These are phyloP conservation scores for Alternaria gansuensis DNA, from an alignment of 2,329 filamentous ascomycete genomes.

Conservation along the genomic window DNA sequence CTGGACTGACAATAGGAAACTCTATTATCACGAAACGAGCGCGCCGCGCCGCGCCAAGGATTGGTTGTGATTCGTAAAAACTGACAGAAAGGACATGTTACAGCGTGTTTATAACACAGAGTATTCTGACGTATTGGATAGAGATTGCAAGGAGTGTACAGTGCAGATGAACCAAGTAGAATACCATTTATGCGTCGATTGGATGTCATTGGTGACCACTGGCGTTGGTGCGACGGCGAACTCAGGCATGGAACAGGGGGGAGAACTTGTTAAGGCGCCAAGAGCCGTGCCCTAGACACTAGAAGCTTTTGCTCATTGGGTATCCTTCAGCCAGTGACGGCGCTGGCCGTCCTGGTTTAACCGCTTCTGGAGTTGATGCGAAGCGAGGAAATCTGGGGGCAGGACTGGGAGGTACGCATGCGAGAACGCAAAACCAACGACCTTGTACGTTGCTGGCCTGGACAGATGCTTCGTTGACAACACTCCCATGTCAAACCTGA, in stretches of 20 bases:
- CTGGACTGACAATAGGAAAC: constrained; percentile 20
- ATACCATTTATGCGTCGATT: constrained; percentile 23
- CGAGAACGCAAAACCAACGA: constrained; percentile 14
- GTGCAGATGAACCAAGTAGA: constrained; percentile 29
- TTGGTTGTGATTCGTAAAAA: constrained; percentile 1
- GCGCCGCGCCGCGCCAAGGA: constrained; percentile 3
- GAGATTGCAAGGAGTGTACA: constrained; percentile 26
- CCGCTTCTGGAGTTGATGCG: constrained; percentile 29
- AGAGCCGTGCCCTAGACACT: constrained; percentile 33
- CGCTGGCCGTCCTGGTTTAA: constrained; percentile 31
- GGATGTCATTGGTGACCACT: constrained; percentile 22
- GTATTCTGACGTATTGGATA: neutral
- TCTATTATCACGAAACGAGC: constrained; percentile 14
- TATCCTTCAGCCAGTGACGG: constrained; percentile 12
- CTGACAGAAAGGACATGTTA: constrained; percentile 7
- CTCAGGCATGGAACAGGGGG: constrained; percentile 23
- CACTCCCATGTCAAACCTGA: neutral
- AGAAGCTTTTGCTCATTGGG: constrained; percentile 31
- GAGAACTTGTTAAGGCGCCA: constrained; percentile 33
- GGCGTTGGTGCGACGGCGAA: constrained; percentile 20
- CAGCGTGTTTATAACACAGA: constrained; percentile 1
- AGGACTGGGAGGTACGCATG: constrained; percentile 16
- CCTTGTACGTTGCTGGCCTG: neutral
- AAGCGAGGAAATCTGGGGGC: constrained; percentile 38
- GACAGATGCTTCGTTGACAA: neutral